Conservation (phyloP, 805 yeast genomes). For the Candida alai region DNA sequence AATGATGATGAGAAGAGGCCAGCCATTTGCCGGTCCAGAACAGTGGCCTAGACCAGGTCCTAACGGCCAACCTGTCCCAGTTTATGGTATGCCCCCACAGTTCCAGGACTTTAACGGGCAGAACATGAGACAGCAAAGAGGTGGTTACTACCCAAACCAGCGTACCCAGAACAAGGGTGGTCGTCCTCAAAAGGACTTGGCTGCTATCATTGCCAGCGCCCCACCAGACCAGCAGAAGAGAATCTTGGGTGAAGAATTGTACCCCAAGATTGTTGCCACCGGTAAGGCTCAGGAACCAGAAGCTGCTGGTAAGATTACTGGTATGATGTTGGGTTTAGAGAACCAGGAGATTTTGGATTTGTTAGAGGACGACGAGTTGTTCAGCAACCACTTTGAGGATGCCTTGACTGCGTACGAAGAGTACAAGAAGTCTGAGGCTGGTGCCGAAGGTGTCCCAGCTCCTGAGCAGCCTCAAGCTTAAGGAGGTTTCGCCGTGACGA, state of each 20-base stretch:
- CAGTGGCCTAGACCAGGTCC: slow-evolving; percentile 75
- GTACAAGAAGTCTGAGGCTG: slow-evolving; percentile 59
- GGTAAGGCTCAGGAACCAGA: slow-evolving; percentile 87
- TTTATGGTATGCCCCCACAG: slow-evolving; percentile 78
- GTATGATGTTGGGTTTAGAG: slow-evolving; percentile 96
- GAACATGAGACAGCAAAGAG: slow-evolving; percentile 45
- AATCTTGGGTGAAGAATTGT: slow-evolving; percentile 94
- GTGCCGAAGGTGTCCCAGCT: slow-evolving; percentile 16
- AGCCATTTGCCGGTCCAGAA: slow-evolving; percentile 21
- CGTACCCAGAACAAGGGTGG: slow-evolving; percentile 42
- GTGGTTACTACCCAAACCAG: slow-evolving; percentile 54
- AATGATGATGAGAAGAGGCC: slow-evolving; percentile 73
- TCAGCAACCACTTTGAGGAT: slow-evolving; percentile 88
- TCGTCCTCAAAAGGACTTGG: slow-evolving; percentile 48
- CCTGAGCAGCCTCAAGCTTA: slow-evolving; percentile 19
- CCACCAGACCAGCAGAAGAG: slow-evolving; percentile 95
- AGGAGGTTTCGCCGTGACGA: slow-evolving; percentile 3
- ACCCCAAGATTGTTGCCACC: slow-evolving; percentile 84
- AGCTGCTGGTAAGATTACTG: slow-evolving; percentile 97
- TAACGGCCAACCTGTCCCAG: slow-evolving; percentile 79
- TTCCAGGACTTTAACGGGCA: slow-evolving; percentile 37
- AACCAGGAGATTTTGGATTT: slow-evolving; percentile 84
- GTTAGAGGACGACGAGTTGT: slow-evolving; percentile 84
- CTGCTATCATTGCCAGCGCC: slow-evolving; percentile 56
- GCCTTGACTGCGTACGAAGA: slow-evolving; percentile 93